phyloP scores from a whole-genome alignment of 257 asterid species.

The Hygrophila difformis region DNA sequence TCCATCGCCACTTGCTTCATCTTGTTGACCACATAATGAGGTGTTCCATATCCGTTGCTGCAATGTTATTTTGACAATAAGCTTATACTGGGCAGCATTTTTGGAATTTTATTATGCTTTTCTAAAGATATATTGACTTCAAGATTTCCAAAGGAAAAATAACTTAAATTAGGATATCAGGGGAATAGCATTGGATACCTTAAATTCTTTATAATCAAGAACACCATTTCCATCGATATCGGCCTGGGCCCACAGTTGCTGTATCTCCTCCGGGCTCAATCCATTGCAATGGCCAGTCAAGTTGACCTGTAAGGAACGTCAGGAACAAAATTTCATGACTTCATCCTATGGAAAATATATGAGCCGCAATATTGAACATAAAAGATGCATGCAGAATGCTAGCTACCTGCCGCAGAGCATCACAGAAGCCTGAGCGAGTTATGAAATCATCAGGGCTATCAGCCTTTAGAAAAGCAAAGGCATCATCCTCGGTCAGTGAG shows the following conservation, averaged over 20 bases:
- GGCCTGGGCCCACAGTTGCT: slow-evolving; percentile 79
- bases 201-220: slow-evolving; percentile 70
- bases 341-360: too few relatives aligned
- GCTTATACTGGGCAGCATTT: too few relatives aligned
- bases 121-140: too few relatives aligned
- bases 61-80: background rate
- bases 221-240: slow-evolving; percentile 79
- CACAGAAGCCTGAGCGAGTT: slow-evolving; percentile 71
- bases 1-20: slow-evolving; percentile 31
- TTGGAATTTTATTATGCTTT: too few relatives aligned
- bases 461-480: slow-evolving; percentile 81
- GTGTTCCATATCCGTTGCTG: slow-evolving; percentile 88
- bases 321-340: background rate
- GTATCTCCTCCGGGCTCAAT: slow-evolving; percentile 66
- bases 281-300: slow-evolving; percentile 85
- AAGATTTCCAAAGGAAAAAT: too few relatives aligned
- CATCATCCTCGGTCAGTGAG: slow-evolving; percentile 69
- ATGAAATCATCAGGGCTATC: slow-evolving; percentile 71
- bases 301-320: slow-evolving; percentile 50
- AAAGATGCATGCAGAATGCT: too few relatives aligned
- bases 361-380: too few relatives aligned
- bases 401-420: slow-evolving; percentile 72
- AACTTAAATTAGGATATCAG: too few relatives aligned
- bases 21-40: slow-evolving; percentile 45
- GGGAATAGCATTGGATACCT: slow-evolving; percentile 31